phyloP scores from a whole-genome alignment of 2,329 filamentous ascomycete species.

The Alternaria infectoria region DNA sequence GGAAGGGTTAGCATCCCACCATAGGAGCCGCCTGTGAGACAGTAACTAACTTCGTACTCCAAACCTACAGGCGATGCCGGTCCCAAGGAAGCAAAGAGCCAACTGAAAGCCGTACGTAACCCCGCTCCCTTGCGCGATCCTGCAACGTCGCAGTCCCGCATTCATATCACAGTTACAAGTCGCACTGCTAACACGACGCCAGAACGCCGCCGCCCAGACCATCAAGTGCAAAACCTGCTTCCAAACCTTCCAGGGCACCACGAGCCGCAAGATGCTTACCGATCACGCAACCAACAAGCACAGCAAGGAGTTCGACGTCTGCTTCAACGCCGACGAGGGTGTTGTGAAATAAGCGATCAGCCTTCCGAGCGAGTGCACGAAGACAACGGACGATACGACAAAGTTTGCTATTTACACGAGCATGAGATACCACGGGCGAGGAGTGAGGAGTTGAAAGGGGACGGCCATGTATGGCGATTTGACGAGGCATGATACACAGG shows the following conservation, averaged over 20 bases:
- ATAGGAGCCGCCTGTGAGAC: conserved; percentile 39
- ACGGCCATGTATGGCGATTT: conserved; percentile 1
- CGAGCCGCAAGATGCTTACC: conserved; percentile 72
- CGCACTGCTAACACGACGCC: conserved; percentile 5
- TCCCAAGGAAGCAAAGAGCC: conserved; percentile 1
- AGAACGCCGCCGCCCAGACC: conserved; percentile 76
- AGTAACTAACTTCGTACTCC: background rate
- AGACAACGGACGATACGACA: background rate
- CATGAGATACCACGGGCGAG: conserved; percentile 31
- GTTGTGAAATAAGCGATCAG: conserved; percentile 29
- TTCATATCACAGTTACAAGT: background rate
- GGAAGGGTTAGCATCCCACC: conserved; percentile 23
- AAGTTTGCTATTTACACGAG: conserved; percentile 20
- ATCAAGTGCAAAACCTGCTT: conserved; percentile 81
- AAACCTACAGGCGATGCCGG: background rate
- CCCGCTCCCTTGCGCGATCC: background rate
- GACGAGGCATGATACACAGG: conserved; percentile 3
- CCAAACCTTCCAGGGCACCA: conserved; percentile 79
- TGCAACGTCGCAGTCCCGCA: background rate
- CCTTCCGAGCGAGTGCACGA: background rate
- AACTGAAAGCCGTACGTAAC: conserved; percentile 35
- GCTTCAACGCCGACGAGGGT: conserved; percentile 60
- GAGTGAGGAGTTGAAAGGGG: conserved; percentile 14
- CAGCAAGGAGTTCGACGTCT: conserved; percentile 72
- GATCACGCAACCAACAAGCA: conserved; percentile 80